Percentiles rank a stretch among this genome's conserved stretches.
phyloP scores from a whole-genome alignment of 148 eudicot species.

The Fagopyrum homotropicum region DNA sequence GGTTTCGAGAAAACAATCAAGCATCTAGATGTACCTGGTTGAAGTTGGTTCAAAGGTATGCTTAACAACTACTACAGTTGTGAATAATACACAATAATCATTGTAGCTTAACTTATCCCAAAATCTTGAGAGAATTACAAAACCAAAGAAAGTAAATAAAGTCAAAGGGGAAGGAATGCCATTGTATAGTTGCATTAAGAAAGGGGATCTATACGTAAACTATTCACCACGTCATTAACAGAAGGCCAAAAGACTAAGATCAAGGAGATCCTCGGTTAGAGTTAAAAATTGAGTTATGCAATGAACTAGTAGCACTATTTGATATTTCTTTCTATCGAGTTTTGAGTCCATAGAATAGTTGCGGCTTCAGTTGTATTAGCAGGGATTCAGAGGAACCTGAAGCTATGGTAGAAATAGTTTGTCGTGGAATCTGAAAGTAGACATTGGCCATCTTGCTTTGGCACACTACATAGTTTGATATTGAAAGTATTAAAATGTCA shows the following conservation, averaged over 20 bases:
- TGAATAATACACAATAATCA: neutral
- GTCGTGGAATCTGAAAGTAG: neutral
- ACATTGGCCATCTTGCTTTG: neutral
- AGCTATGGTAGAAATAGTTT: neutral
- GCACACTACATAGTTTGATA: neutral
- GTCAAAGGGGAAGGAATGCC: slow-evolving; percentile 97
- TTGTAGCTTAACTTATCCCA: neutral
- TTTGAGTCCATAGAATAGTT: neutral
- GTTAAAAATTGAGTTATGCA: no score
- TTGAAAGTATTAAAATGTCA: neutral
- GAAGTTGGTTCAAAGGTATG: slow-evolving; percentile 70
- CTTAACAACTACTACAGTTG: neutral
- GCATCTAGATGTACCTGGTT: slow-evolving; percentile 87
- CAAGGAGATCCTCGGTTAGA: slow-evolving; percentile 56
- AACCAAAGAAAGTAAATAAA: slow-evolving; percentile 83
- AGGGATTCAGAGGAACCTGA: neutral
- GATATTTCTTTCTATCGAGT: neutral
- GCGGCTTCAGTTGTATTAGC: neutral
- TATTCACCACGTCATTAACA: slow-evolving; percentile 76
- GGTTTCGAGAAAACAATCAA: slow-evolving; percentile 87
- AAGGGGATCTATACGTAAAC: slow-evolving; percentile 74
- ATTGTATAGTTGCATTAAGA: slow-evolving; percentile 72
- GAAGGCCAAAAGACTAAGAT: slow-evolving; percentile 80
- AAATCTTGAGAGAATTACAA: slow-evolving; percentile 54
- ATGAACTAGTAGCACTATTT: neutral